phyloP scores from a whole-genome alignment of 305 asterid species.

The Fraxinus velutina region DNA sequence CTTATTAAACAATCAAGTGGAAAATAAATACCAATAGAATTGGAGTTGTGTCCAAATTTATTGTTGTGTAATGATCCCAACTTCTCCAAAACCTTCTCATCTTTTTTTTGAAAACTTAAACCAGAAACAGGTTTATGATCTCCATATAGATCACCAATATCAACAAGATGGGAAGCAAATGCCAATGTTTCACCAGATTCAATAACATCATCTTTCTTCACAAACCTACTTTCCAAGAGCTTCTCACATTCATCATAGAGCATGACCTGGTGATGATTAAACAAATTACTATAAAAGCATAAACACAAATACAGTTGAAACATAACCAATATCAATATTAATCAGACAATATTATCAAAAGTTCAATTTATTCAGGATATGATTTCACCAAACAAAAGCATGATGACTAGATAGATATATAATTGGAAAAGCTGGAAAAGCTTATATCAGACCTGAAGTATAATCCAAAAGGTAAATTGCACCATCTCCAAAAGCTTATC shows the following conservation, averaged over 20 bases:
- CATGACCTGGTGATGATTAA: constrained; percentile 44
- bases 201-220: constrained; percentile 63
- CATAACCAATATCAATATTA: constrained; percentile 9
- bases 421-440: not conserved
- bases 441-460: constrained; percentile 2
- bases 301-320: not conserved
- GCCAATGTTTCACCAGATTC: constrained; percentile 60
- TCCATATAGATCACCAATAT: constrained; percentile 67
- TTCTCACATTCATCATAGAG: constrained; percentile 74
- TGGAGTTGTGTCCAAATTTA: constrained; percentile 29
- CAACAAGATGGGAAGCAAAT: constrained; percentile 65
- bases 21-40: constrained; percentile 32
- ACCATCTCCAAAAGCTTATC: not conserved
- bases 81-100: constrained; percentile 27
- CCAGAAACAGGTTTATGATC: constrained; percentile 38
- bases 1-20: not conserved
- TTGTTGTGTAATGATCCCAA: constrained; percentile 32
- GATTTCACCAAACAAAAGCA: not conserved
- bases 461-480: not conserved
- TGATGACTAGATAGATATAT: constrained; percentile 2
- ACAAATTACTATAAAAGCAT: not conserved
- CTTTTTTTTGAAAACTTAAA: constrained; percentile 29
- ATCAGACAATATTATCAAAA: constrained; percentile 7
- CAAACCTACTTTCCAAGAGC: constrained; percentile 64
- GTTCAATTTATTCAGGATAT: constrained; percentile 3